Evolutionary conservation across 2,329 filamentous ascomycete species (phyloP).

Genomic region (Aspergillus fischeri): DNA sequence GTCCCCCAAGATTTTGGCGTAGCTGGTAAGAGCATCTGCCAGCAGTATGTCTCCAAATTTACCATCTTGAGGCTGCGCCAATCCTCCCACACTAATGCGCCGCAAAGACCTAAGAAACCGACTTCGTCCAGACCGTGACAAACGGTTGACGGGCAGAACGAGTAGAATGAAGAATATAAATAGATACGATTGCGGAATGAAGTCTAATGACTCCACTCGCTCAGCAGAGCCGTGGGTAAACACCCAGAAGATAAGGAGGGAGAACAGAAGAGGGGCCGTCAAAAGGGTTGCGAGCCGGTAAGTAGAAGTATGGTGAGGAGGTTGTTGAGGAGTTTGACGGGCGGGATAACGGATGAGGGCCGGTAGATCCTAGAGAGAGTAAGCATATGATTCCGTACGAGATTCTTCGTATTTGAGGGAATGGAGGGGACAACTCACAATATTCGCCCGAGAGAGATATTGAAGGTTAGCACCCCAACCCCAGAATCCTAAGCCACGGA

Average conservation of each 20-base stretch:
- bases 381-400: not conserved
- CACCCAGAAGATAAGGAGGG: constrained; percentile 77
- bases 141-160: constrained; percentile 64
- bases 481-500: constrained; percentile 67
- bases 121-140: constrained; percentile 66
- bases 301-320: constrained; percentile 72
- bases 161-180: constrained; percentile 67
- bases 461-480: constrained; percentile 92
- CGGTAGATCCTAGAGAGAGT: constrained; percentile 64
- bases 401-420: not conserved
- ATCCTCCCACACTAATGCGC: constrained; percentile 76
- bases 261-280: constrained; percentile 65
- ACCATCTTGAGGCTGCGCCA: constrained; percentile 80
- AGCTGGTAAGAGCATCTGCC: constrained; percentile 90
- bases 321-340: constrained; percentile 65
- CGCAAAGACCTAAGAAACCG: constrained; percentile 72
- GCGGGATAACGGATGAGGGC: constrained; percentile 80
- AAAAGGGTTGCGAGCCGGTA: constrained; percentile 81
- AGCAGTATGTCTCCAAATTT: constrained; percentile 94
- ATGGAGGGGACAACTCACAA: constrained; percentile 49
- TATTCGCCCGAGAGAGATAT: constrained; percentile 71
- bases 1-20: constrained; percentile 87
- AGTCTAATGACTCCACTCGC: constrained; percentile 73
- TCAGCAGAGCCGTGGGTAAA: constrained; percentile 67
- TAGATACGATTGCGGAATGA: constrained; percentile 81